A percentile compares a stretch with the other conserved stretches of the same genome.
phyloP scores from a whole-genome alignment of 805 yeast genomes.

The Candida palmyrensis region DNA sequence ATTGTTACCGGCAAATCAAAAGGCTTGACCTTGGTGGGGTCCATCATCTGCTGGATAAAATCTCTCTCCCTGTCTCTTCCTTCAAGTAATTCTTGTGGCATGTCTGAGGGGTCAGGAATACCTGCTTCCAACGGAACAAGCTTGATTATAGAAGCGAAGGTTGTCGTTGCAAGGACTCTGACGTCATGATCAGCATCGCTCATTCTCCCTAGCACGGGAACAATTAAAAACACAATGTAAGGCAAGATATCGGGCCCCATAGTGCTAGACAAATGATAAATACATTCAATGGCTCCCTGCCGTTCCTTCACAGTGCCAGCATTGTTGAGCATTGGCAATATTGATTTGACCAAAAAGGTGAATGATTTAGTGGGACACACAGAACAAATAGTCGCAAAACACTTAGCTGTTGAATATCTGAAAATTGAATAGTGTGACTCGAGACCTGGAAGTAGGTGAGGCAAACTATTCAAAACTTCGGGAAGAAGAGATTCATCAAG shows the following conservation, averaged over 20 bases:
- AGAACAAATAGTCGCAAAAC: constrained; percentile 74
- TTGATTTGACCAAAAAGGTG: constrained; percentile 68
- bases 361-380: constrained; percentile 66
- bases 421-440: constrained; percentile 74
- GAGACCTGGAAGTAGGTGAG: constrained; percentile 48
- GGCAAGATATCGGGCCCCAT: constrained; percentile 92
- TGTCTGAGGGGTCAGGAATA: constrained; percentile 88
- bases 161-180: constrained; percentile 87
- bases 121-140: constrained; percentile 97
- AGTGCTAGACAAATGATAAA: constrained; percentile 75
- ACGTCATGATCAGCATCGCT: constrained; percentile 89
- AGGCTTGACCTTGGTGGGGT: constrained; percentile 82
- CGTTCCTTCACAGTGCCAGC: constrained; percentile 66
- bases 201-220: constrained; percentile 96
- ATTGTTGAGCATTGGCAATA: constrained; percentile 77
- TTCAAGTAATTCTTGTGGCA: constrained; percentile 75
- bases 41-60: constrained; percentile 96
- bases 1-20: constrained; percentile 87
- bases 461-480: constrained; percentile 42
- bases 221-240: constrained; percentile 90
- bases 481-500: constrained; percentile 45
- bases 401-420: constrained; percentile 85
- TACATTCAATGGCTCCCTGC: constrained; percentile 91
- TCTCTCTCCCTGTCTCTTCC: constrained; percentile 94
- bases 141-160: constrained; percentile 94